A percentile compares a stretch with the other conserved stretches of the same genome.
Conservation (phyloP, 148 eudicot species). For the Nepenthes gracilis region DNA sequence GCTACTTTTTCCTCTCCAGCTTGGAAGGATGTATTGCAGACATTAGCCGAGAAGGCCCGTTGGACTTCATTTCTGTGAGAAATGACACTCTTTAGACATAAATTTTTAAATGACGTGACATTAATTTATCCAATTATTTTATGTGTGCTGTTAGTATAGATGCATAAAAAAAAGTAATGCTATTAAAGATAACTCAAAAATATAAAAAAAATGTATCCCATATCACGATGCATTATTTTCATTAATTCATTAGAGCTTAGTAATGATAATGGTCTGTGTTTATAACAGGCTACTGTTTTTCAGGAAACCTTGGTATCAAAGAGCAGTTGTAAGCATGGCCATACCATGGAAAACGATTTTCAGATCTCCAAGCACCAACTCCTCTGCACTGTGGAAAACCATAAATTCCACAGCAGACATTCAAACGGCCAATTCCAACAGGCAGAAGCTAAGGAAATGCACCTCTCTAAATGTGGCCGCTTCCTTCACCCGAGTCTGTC, state of each 20-base stretch:
- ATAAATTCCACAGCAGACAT: slow-evolving; percentile 23
- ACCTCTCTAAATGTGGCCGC: slow-evolving; percentile 75
- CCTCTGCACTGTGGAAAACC: slow-evolving; percentile 35
- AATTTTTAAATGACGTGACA: too few relatives aligned
- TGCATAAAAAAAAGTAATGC: too few relatives aligned
- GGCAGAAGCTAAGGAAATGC: slow-evolving; percentile 46
- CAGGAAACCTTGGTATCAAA: slow-evolving; percentile 94
- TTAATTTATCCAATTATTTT: background rate
- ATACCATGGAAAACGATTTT: slow-evolving; percentile 58
- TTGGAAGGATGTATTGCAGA: too few relatives aligned
- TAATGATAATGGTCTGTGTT: too few relatives aligned
- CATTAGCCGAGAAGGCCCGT: too few relatives aligned
- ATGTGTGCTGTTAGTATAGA: background rate
- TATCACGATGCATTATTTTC: too few relatives aligned
- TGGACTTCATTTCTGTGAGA: too few relatives aligned
- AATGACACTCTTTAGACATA: too few relatives aligned
- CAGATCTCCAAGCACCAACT: slow-evolving; percentile 38
- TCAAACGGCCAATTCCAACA: slow-evolving; percentile 25
- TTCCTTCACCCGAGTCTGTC: slow-evolving; percentile 69
- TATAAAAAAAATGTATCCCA: too few relatives aligned
- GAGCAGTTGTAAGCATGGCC: slow-evolving; percentile 59
- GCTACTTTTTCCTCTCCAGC: too few relatives aligned
- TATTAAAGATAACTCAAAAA: background rate
- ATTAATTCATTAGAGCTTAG: too few relatives aligned
- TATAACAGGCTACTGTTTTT: too few relatives aligned